phyloP scores from a whole-genome alignment of 2,329 filamentous ascomycete genomes.

The Colletotrichum destructivum region DNA sequence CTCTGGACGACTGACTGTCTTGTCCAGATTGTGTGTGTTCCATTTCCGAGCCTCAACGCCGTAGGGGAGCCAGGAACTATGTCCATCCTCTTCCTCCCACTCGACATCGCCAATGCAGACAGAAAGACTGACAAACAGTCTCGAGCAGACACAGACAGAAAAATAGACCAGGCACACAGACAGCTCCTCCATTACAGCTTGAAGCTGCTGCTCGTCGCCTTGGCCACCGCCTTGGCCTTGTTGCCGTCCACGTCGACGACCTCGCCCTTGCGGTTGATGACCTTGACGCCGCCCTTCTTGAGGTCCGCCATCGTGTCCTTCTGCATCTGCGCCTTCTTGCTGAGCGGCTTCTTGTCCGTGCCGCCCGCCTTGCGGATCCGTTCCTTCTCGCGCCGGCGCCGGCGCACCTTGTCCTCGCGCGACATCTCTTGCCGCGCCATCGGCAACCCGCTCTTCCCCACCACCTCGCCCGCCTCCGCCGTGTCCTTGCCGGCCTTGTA shows the following conservation, averaged over 20 bases:
- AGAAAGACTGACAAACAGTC: background rate
- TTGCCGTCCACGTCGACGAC: slow-evolving; percentile 88
- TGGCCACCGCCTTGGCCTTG: slow-evolving; percentile 71
- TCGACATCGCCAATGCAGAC: background rate
- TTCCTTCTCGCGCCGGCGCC: slow-evolving; percentile 88
- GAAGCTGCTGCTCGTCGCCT: slow-evolving; percentile 70
- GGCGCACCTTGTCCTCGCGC: slow-evolving; percentile 85
- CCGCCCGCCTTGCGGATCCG: slow-evolving; percentile 79
- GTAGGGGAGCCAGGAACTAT: background rate
- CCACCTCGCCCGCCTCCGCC: slow-evolving; percentile 77
- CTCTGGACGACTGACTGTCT: background rate
- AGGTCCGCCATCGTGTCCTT: slow-evolving; percentile 74
- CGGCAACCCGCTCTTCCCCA: slow-evolving; percentile 83
- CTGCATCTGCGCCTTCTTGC: slow-evolving; percentile 69
- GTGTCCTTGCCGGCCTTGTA: slow-evolving; percentile 84
- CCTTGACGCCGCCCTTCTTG: slow-evolving; percentile 89
- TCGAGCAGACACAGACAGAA: too few relatives aligned
- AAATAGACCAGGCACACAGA: too few relatives aligned
- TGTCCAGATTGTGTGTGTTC: slow-evolving; percentile 2
- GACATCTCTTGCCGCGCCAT: slow-evolving; percentile 89
- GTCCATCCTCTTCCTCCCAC: background rate
- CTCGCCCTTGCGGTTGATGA: slow-evolving; percentile 92
- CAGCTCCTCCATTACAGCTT: slow-evolving; percentile 66
- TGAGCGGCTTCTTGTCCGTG: slow-evolving; percentile 62
- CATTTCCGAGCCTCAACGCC: slow-evolving; percentile 31